A percentile compares a stretch with the other conserved stretches of the same genome.
phyloP scores from a whole-genome alignment of 306 rosid species.

The Vicia sativa region DNA sequence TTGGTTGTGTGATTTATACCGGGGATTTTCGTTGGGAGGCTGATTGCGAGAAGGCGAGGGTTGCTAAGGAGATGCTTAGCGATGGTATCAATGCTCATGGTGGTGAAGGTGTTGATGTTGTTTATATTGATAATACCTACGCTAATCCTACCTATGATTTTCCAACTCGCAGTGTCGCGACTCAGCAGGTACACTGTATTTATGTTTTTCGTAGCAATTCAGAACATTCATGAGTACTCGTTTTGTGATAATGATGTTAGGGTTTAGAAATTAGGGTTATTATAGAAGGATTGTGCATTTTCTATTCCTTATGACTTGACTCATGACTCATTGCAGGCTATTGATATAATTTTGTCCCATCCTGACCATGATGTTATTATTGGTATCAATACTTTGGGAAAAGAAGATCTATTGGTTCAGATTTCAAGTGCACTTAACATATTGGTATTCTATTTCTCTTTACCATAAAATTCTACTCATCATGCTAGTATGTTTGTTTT shows the following conservation, averaged over 20 bases:
- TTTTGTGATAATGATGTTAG: neutral
- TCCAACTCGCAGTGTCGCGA: slow-evolving; percentile 57
- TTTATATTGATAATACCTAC: slow-evolving; percentile 74
- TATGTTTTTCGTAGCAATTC: neutral
- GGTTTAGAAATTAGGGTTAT: neutral
- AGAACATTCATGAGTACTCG: neutral
- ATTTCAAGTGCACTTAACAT: slow-evolving; percentile 56
- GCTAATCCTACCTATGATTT: slow-evolving; percentile 69
- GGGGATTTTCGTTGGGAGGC: slow-evolving; percentile 82
- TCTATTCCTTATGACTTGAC: neutral
- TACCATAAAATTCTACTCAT: neutral
- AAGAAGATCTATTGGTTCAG: slow-evolving; percentile 71
- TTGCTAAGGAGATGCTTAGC: slow-evolving; percentile 46
- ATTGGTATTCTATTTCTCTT: slow-evolving; percentile 48
- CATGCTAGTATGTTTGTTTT: slow-evolving; percentile 10
- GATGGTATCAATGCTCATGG: slow-evolving; percentile 44
- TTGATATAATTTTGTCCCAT: slow-evolving; percentile 63
- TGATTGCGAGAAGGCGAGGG: slow-evolving; percentile 46
- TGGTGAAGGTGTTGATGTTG: slow-evolving; percentile 42
- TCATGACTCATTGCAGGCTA: slow-evolving; percentile 50
- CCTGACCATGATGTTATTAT: slow-evolving; percentile 72
- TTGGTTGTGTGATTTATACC: slow-evolving; percentile 63
- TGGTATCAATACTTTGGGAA: slow-evolving; percentile 68
- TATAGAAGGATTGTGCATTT: neutral
- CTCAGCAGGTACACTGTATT: slow-evolving; percentile 53